Evolutionary conservation across 441 rosid genomes (phyloP).

Genomic region (Sinapis alba): DNA sequence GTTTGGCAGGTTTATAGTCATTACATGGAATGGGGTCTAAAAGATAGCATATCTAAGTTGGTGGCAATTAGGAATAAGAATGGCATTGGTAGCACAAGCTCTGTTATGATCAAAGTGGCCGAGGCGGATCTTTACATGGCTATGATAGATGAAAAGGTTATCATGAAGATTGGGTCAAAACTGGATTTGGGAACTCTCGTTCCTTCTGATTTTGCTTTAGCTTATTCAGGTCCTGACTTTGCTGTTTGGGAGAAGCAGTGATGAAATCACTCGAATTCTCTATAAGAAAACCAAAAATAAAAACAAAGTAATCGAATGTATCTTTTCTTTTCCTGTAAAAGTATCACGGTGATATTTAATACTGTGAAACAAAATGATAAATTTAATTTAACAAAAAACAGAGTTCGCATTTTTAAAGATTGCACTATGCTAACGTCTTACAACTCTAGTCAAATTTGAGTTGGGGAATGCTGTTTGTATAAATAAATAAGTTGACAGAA

Average conservation of each 20-base stretch:
- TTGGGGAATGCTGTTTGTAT: background rate
- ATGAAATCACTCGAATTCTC: background rate
- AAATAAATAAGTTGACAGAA: background rate
- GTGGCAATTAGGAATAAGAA: conserved; percentile 46
- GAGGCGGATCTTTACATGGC: conserved; percentile 65
- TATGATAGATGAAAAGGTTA: conserved; percentile 52
- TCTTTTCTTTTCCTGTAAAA: background rate
- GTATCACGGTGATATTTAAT: background rate
- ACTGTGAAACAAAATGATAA: too few relatives aligned
- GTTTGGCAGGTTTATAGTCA: conserved; percentile 66
- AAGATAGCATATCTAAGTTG: conserved; percentile 50
- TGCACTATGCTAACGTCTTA: background rate
- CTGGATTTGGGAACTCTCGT: conserved; percentile 57
- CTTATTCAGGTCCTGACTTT: conserved; percentile 51
- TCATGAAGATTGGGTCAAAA: conserved; percentile 69
- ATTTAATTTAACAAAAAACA: background rate
- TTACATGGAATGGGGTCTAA: conserved; percentile 64
- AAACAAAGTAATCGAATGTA: background rate
- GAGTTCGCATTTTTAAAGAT: background rate
- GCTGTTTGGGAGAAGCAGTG: conserved; percentile 55
- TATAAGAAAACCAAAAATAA: background rate
- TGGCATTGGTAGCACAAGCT: conserved; percentile 49
- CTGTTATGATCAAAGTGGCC: conserved; percentile 50
- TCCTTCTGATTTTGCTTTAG: conserved; percentile 50
- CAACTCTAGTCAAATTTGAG: background rate